Evolutionary conservation across 75 land plant genomes (phyloP), one percentile per base, ranked within the genome.

Genomic region (Chamaecyparis obtusa): DNA sequence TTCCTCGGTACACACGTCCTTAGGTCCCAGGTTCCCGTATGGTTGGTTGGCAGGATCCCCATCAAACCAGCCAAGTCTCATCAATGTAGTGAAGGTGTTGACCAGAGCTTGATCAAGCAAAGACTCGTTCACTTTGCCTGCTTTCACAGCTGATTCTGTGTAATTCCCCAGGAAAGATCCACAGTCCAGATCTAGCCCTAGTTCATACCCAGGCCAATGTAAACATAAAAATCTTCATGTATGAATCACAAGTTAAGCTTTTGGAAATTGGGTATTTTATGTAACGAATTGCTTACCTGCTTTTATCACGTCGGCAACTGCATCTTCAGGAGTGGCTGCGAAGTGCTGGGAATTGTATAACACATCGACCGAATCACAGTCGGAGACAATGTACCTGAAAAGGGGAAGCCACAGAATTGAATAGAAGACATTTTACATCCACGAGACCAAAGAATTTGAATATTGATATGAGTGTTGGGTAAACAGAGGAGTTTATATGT

Each of bases 21-120:
- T 83, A 33, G 96, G 93, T 36, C 97, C 96, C 1, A 98, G 89
- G 51, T 81, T 81, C 8, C 95, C 95, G 86, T 88, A 98, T 1
- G 91, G 92, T 32, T 90, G 94, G 15, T 89, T 87, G 16, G 87
- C 81, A 0, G 99, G 99, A 84, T 95, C 90, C 1, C 99, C 99
- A 85, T 98, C 99, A 80, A 97, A 98, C 91, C 92, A 91, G 33
- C 99, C 99, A 13, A 98, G 87, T 13, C 99, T 88, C 99, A 98
- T 98, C 27, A 92, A 91, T 57, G 92, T 94, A 4, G 91, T 86
- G 78, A 94, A 88, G 46, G 91, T 89, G 72, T 98, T 94, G 37
- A 85, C 83, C 71, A 98, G 81, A 30, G 96, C 98, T 51, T 72
- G 35, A 86, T 97, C 91, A 0, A 98, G 88, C 13, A 86, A 88